phyloP scores from a whole-genome alignment of 2,329 filamentous ascomycete genomes.

The Apiospora saccharicola region DNA sequence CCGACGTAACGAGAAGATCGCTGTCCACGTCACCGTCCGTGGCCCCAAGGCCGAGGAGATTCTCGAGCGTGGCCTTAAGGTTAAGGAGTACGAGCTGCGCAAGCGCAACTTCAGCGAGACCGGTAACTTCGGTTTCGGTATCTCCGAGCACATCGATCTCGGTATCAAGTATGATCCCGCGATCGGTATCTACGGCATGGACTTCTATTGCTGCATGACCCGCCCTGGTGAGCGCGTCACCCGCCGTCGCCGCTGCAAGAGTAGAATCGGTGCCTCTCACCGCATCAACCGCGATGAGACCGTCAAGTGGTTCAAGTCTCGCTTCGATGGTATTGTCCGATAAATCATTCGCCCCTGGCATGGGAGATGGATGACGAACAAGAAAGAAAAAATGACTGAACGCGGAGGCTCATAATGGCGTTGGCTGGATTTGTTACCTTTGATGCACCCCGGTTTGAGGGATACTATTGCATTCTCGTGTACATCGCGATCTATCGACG shows the following conservation, averaged over 20 bases:
- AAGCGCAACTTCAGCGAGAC: constrained; percentile 99
- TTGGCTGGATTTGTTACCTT: constrained; percentile 40
- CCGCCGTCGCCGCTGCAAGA: constrained; percentile 90
- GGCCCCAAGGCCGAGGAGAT: constrained; percentile 99
- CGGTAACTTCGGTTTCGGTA: constrained; percentile 99
- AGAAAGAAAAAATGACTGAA: constrained; percentile 25
- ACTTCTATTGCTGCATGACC: constrained; percentile 99
- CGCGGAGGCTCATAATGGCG: constrained; percentile 42
- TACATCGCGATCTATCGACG: constrained; percentile 49
- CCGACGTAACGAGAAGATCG: constrained; percentile 99
- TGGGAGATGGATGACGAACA: constrained; percentile 21
- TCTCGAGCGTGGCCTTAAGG: constrained; percentile 99
- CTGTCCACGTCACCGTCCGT: constrained; percentile 99
- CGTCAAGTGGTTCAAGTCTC: constrained; percentile 90
- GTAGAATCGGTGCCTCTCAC: constrained; percentile 86
- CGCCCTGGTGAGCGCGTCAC: constrained; percentile 97
- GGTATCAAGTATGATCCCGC: constrained; percentile 99
- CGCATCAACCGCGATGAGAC: constrained; percentile 94
- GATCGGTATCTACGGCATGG: constrained; percentile 99
- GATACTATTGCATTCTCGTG: constrained; percentile 42
- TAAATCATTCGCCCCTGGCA: constrained; percentile 61
- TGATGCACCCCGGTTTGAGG: constrained; percentile 8
- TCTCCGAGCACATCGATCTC: constrained; percentile 99
- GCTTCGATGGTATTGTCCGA: constrained; percentile 98
- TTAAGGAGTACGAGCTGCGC: constrained; percentile 99